These are phyloP conservation scores for Copromyces sp. DNA, from an alignment of 495 filamentous ascomycete genomes.

Conservation along the genomic window DNA sequence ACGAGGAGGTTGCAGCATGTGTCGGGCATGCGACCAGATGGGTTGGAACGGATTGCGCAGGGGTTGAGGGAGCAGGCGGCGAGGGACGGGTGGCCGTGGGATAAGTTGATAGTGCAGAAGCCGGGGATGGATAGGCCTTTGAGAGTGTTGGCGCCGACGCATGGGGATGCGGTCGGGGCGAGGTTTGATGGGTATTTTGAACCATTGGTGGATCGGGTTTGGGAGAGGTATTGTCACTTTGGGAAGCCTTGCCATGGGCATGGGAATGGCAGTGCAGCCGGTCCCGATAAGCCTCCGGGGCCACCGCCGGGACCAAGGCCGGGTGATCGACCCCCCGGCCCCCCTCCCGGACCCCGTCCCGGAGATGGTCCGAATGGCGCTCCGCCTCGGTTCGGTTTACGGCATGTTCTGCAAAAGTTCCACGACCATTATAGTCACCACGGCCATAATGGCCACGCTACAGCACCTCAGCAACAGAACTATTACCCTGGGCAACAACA, in stretches of 20 bases:
- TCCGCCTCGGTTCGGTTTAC: neutral
- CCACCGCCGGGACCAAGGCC: neutral
- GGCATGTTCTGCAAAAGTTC: neutral
- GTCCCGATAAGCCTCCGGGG: neutral
- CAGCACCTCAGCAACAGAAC: neutral
- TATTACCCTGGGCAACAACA: neutral
- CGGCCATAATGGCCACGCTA: slow-evolving; percentile 1
- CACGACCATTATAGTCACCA: neutral
- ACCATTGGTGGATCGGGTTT: slow-evolving; percentile 53
- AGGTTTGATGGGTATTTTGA: slow-evolving; percentile 57
- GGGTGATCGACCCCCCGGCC: neutral
- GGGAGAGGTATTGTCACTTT: slow-evolving; percentile 24
- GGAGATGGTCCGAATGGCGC: neutral
- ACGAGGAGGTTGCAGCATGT: slow-evolving; percentile 46
- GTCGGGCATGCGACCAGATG: slow-evolving; percentile 47
- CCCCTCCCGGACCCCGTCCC: neutral
- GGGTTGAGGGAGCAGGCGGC: slow-evolving; percentile 44
- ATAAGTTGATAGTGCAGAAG: slow-evolving; percentile 48
- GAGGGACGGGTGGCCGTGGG: slow-evolving; percentile 53
- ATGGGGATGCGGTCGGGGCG: slow-evolving; percentile 45
- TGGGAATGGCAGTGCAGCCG: neutral
- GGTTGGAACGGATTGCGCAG: slow-evolving; percentile 47
- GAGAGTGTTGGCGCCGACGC: slow-evolving; percentile 56
- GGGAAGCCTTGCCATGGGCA: neutral
- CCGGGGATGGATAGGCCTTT: slow-evolving; percentile 37